Evolutionary conservation across 2,329 filamentous ascomycete genomes (phyloP).

Genomic region (Paecilomyces fulvus): DNA sequence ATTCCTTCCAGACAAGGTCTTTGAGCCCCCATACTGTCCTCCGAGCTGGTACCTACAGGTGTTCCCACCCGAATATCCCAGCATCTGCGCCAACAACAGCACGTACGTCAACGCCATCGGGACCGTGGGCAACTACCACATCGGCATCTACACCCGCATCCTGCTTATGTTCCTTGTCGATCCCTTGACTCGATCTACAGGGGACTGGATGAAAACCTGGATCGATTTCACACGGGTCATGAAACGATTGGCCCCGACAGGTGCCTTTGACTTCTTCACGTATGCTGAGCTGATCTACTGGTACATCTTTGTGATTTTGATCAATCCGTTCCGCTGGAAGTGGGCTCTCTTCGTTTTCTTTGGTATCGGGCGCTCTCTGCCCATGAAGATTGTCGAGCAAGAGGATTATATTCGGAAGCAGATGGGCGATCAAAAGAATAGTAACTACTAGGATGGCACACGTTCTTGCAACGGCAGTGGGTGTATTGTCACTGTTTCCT

Average conservation of each 20-base stretch:
- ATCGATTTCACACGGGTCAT: slow-evolving; percentile 72
- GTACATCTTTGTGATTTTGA: slow-evolving; percentile 68
- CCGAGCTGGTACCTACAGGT: slow-evolving; percentile 87
- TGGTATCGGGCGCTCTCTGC: slow-evolving; percentile 60
- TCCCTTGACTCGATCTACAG: slow-evolving; percentile 61
- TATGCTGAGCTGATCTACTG: slow-evolving; percentile 79
- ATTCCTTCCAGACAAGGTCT: slow-evolving; percentile 67
- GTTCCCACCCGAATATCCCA: slow-evolving; percentile 66
- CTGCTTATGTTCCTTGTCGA: slow-evolving; percentile 80
- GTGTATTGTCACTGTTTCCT: too few species aligned
- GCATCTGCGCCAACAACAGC: slow-evolving; percentile 72
- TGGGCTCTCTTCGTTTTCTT: slow-evolving; percentile 79
- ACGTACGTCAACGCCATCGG: slow-evolving; percentile 76
- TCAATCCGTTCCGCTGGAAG: slow-evolving; percentile 87
- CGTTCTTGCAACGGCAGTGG: too few species aligned
- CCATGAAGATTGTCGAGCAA: slow-evolving; percentile 55
- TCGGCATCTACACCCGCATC: slow-evolving; percentile 80
- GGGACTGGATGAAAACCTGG: slow-evolving; percentile 74
- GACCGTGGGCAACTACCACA: slow-evolving; percentile 78
- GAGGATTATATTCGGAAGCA: slow-evolving; percentile 50
- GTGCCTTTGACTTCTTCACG: slow-evolving; percentile 82
- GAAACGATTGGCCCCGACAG: slow-evolving; percentile 61
- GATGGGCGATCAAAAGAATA: not conserved
- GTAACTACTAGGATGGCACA: not conserved
- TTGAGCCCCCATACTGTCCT: slow-evolving; percentile 63